Conservation (phyloP, 768 basidiomycete species). For the Macrocybe gigantea region DNA sequence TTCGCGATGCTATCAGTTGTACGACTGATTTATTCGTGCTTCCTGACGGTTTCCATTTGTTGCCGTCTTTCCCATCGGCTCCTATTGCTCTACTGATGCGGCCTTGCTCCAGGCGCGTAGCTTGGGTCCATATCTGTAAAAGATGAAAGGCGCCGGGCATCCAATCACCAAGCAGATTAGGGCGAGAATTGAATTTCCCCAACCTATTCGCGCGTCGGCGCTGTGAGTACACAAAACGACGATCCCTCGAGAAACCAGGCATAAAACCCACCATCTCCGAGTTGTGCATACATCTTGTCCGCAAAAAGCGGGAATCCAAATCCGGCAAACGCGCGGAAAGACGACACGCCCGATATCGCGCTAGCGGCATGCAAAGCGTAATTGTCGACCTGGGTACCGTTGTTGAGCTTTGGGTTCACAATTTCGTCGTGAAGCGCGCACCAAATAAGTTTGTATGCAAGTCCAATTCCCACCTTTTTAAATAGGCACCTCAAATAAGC, state of each 20-base stretch:
- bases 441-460: slow-evolving; percentile 54
- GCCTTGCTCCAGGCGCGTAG: slow-evolving; percentile 31
- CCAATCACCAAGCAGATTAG: slow-evolving; percentile 44
- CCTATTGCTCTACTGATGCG: slow-evolving; percentile 24
- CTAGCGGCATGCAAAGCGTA: slow-evolving; percentile 71
- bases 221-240: slow-evolving; percentile 8
- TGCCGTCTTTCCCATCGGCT: no score
- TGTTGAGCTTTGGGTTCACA: slow-evolving; percentile 16
- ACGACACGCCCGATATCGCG: slow-evolving; percentile 50
- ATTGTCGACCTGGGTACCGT: slow-evolving; percentile 57
- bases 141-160: slow-evolving; percentile 41
- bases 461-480: slow-evolving; percentile 28
- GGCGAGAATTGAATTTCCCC: slow-evolving; percentile 52
- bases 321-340: slow-evolving; percentile 50
- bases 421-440: slow-evolving; percentile 26
- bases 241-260: neutral
- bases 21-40: no score
- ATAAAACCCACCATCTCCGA: slow-evolving; percentile 35
- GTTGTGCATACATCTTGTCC: slow-evolving; percentile 44
- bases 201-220: slow-evolving; percentile 24
- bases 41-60: no score
- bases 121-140: slow-evolving; percentile 31
- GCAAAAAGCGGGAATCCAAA: slow-evolving; percentile 65
- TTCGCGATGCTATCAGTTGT: no score
- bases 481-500: neutral